Evolutionary conservation across 2,329 filamentous ascomycete species (phyloP).

Genomic region (Nigrospora oryzae): DNA sequence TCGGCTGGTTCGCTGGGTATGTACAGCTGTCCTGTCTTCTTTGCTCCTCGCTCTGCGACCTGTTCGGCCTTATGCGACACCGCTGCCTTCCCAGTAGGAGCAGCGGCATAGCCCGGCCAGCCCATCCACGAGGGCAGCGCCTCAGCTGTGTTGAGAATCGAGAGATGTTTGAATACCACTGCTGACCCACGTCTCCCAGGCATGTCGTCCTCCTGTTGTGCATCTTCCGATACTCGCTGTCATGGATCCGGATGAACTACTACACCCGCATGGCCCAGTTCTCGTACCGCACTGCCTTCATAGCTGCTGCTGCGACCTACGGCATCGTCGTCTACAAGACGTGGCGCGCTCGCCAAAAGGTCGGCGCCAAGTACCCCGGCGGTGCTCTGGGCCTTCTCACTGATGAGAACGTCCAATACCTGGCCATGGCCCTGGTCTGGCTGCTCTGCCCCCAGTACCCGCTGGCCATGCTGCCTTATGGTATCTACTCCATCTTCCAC

Average conservation of each 20-base stretch:
- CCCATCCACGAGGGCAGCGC: too few relatives aligned
- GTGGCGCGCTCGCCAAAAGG: slow-evolving; percentile 75
- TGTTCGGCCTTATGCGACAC: too few relatives aligned
- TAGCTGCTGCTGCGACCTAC: slow-evolving; percentile 86
- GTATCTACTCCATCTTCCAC: slow-evolving; percentile 97
- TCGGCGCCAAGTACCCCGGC: slow-evolving; percentile 52
- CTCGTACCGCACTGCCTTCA: slow-evolving; percentile 83
- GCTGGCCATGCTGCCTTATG: slow-evolving; percentile 85
- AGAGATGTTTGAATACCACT: not conserved
- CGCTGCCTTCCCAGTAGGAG: too few relatives aligned
- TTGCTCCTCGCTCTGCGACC: too few relatives aligned
- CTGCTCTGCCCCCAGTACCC: slow-evolving; percentile 84
- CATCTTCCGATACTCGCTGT: slow-evolving; percentile 74
- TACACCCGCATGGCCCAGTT: slow-evolving; percentile 68
- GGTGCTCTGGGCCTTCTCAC: slow-evolving; percentile 59
- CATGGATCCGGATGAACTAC: slow-evolving; percentile 84
- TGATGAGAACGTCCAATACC: slow-evolving; percentile 97
- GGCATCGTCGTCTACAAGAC: slow-evolving; percentile 99
- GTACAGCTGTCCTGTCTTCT: slow-evolving; percentile 24
- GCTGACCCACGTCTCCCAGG: slow-evolving; percentile 34
- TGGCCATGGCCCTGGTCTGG: slow-evolving; percentile 93
- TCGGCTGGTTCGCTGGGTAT: slow-evolving; percentile 77
- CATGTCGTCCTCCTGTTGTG: slow-evolving; percentile 80
- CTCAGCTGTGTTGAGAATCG: too few relatives aligned
- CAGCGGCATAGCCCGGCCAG: too few relatives aligned